Base-by-base conservation (phyloP, 805 yeast genomes). In the Metschnikowia rubicola region DNA sequence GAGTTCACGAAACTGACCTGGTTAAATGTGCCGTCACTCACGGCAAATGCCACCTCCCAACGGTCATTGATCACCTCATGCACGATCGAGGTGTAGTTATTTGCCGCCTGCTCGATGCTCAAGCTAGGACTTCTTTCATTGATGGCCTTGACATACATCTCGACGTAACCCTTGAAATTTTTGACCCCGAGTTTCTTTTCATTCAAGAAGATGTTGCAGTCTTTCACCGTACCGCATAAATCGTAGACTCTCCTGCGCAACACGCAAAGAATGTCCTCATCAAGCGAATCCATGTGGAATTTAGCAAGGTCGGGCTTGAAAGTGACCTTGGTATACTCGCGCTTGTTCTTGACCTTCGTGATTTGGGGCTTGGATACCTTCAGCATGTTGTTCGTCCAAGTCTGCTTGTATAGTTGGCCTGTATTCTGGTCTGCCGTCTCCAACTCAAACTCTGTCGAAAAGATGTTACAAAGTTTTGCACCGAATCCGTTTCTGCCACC, bases 401-500 rank as follows among this genome's bases (percentile, higher is more conserved):
- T 78, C 64, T 94, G 99, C 33, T 74, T 73, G 63, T 94, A 94
- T 37, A 78, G 68, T 59, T 80, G 77, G 44, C 78, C 83, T 10
- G 75, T 71, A 38, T 63, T 67, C 43, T 81, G 77, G 66, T 94
- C 97, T 15, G 96, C 92, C 7, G 99, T 94, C 64, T 90, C 97
- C 29, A 94, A 77, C 11, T 74, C 78, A 62, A 94, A 94, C 59
- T 86, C 84, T 4, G 90, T 86, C 26, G 97, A 89, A 66, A 92
- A 94, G 52, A 94, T 94, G 66, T 94, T 94, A 80, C 99, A 94
- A 46, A 94, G 73, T 64, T 94, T 94, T 41, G 99, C 99, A 68
- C 99, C 99, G 63, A 83, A 94, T 53, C 99, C 99, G 64, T 94
- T 94, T 74, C 99, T 83, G 67, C 99, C 99, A 73, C 99, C 99